Evolutionary conservation across 331 rosid species (phyloP).

Genomic region (Acacia pycnantha): DNA sequence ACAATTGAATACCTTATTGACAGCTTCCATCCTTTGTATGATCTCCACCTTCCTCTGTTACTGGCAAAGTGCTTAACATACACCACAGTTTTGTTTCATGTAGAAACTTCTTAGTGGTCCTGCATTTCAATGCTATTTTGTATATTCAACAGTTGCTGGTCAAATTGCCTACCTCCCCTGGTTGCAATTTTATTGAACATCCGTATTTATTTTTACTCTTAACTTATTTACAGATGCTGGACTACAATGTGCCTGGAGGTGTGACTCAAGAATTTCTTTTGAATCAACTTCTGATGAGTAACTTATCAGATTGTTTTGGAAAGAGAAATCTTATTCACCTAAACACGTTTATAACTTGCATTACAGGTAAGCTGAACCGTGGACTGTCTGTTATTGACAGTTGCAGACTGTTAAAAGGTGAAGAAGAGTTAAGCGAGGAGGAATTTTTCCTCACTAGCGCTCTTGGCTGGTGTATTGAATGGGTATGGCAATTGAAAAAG

Average conservation of each 20-base stretch:
- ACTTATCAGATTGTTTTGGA: slow-evolving; percentile 7
- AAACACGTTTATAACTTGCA: slow-evolving; percentile 8
- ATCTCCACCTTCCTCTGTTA: not conserved
- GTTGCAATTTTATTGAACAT: slow-evolving; percentile 3
- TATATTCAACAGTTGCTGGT: not conserved
- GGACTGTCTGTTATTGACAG: slow-evolving; percentile 95
- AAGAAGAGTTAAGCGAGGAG: slow-evolving; percentile 53
- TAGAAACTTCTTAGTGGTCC: slow-evolving; percentile 15
- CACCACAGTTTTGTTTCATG: slow-evolving; percentile 1
- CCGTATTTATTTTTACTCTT: not conserved
- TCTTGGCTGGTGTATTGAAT: slow-evolving; percentile 83
- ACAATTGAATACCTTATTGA: not conserved
- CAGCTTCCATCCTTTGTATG: not conserved
- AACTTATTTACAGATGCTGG: slow-evolving; percentile 79
- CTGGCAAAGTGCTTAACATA: slow-evolving; percentile 2
- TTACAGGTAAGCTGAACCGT: slow-evolving; percentile 88
- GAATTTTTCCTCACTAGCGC: slow-evolving; percentile 80
- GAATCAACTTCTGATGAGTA: slow-evolving; percentile 5
- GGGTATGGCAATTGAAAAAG: slow-evolving; percentile 39
- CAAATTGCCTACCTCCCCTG: not conserved
- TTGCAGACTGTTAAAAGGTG: slow-evolving; percentile 65
- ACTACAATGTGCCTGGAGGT: slow-evolving; percentile 98
- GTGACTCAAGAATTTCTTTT: slow-evolving; percentile 18
- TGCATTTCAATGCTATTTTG: not conserved
- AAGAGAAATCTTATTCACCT: slow-evolving; percentile 16